Conservation (phyloP, 2,329 filamentous ascomycete genomes). For the Aspergillus melleus region DNA sequence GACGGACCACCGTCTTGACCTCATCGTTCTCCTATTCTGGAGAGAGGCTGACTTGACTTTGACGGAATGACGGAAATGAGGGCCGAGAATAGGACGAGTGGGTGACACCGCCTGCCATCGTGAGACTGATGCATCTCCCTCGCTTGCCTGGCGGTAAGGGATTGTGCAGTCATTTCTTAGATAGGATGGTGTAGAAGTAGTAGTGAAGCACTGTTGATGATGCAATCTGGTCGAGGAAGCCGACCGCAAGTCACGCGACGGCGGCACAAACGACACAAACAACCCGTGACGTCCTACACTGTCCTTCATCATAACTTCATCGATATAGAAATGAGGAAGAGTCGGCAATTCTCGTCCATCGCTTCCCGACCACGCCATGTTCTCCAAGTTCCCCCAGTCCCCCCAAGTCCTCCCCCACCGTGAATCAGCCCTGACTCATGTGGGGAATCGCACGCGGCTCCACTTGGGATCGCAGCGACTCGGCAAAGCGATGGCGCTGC, state of each 20-base stretch:
- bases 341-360: background rate
- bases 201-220: no score
- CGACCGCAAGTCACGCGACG: no score
- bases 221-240: no score
- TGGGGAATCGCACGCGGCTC: slow-evolving; percentile 23
- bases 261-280: no score
- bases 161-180: background rate
- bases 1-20: background rate
- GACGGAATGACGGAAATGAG: background rate
- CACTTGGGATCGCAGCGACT: slow-evolving; percentile 8
- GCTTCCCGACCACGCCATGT: background rate
- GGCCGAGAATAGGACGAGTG: background rate
- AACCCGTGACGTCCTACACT: no score
- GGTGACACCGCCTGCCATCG: background rate
- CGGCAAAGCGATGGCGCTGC: slow-evolving; percentile 24
- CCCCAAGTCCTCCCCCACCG: slow-evolving; percentile 10
- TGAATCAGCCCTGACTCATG: slow-evolving; percentile 37
- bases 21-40: background rate
- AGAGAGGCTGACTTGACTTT: background rate
- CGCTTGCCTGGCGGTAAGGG: background rate
- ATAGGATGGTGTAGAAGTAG: no score
- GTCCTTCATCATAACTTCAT: no score
- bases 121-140: background rate
- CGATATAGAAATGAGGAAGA: background rate
- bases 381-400: background rate